Evolutionary conservation across 2,329 filamentous ascomycete species (phyloP).

Genomic region (Davidsoniella eucalypti): DNA sequence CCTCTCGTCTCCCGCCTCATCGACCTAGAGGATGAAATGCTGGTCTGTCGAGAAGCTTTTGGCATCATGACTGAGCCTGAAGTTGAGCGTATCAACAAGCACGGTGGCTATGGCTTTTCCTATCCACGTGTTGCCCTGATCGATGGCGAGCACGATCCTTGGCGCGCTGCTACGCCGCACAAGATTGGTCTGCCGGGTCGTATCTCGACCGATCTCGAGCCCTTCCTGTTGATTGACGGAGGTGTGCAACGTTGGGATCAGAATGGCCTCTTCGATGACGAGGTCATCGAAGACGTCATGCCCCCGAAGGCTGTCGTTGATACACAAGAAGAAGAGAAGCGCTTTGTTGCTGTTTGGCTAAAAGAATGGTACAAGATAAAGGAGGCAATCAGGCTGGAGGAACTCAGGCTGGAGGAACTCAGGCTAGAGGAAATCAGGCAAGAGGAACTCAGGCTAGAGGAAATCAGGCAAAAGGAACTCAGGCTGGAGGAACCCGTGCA

Average conservation of each 20-base stretch:
- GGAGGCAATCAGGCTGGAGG: too few relatives aligned
- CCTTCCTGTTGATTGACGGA: conserved; percentile 55
- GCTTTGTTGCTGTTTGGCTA: conserved; percentile 33
- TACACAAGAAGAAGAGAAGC: conserved; percentile 38
- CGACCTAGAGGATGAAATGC: conserved; percentile 43
- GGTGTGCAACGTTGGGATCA: conserved; percentile 74
- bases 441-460: too few relatives aligned
- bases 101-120: conserved; percentile 55
- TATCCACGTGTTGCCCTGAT: conserved; percentile 63
- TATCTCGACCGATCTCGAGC: conserved; percentile 45
- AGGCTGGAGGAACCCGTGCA: conserved; percentile 6
- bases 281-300: conserved; percentile 35
- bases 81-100: conserved; percentile 53
- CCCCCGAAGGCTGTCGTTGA: conserved; percentile 42
- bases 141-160: conserved; percentile 65
- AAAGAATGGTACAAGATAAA: too few relatives aligned
- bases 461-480: conserved; percentile 38
- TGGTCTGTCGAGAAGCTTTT: conserved; percentile 51
- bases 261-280: conserved; percentile 47
- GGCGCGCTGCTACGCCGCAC: conserved; percentile 58
- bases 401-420: too few relatives aligned
- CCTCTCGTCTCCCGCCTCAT: conserved; percentile 58
- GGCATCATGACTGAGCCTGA: conserved; percentile 49
- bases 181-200: conserved; percentile 42
- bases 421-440: too few relatives aligned